phyloP scores from a whole-genome alignment of 345 rosid genomes.

The Bretschneidera sinensis region DNA sequence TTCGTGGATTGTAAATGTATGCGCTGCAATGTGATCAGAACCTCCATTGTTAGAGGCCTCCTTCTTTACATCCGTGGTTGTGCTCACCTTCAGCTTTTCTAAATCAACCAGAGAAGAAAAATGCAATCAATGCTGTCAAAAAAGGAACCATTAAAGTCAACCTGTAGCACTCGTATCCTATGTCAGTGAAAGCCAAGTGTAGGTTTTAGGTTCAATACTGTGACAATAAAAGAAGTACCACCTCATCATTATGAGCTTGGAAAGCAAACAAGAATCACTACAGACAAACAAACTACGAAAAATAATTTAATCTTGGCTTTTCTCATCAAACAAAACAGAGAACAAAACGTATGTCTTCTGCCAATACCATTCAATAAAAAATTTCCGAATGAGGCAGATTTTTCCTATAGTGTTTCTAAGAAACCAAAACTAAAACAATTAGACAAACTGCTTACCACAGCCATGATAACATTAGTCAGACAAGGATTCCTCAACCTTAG shows the following conservation, averaged over 20 bases:
- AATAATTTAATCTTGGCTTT: too few relatives aligned
- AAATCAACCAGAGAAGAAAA: slow-evolving; percentile 15
- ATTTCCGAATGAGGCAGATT: background rate
- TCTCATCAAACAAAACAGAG: too few relatives aligned
- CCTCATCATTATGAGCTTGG: background rate
- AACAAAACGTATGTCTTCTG: too few relatives aligned
- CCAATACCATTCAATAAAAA: too few relatives aligned
- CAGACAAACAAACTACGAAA: background rate
- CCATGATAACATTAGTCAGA: too few relatives aligned
- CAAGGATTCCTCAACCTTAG: too few relatives aligned
- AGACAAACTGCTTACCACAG: too few relatives aligned
- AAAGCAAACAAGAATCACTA: background rate
- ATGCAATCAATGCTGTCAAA: slow-evolving; percentile 1
- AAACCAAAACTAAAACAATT: too few relatives aligned
- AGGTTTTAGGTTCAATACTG: background rate
- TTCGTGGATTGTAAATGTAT: slow-evolving; percentile 63
- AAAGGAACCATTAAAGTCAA: background rate
- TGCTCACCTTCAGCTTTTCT: slow-evolving; percentile 40
- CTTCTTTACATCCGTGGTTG: slow-evolving; percentile 27
- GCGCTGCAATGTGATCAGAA: slow-evolving; percentile 51
- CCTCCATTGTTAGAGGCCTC: slow-evolving; percentile 42
- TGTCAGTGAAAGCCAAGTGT: slow-evolving; percentile 10
- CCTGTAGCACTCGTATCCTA: background rate
- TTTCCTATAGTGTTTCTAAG: too few relatives aligned
- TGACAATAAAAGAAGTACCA: background rate